Percentiles rank a stretch among this genome's conserved stretches.
Conservation (phyloP, 2,329 filamentous ascomycete species). For the Curvularia spicifera region DNA sequence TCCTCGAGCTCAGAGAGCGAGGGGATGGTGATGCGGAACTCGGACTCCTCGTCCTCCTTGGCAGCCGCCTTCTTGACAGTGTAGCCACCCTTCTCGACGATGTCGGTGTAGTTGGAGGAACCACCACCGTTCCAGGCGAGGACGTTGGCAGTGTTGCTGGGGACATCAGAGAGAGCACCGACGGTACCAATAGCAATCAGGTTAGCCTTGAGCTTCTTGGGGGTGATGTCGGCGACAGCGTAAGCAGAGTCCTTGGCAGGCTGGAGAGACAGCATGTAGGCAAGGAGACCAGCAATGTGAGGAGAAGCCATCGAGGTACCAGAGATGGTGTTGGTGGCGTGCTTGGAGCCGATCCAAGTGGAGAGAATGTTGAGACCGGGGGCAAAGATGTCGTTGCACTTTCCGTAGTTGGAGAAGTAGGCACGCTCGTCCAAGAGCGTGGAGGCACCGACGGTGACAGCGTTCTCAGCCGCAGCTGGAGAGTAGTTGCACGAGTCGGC, state of each 20-base stretch:
- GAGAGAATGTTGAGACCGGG: conserved; percentile 96
- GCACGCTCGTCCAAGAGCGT: conserved; percentile 93
- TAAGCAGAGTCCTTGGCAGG: conserved; percentile 89
- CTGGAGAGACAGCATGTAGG: conserved; percentile 97
- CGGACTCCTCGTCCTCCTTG: conserved; percentile 51
- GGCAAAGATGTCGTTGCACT: conserved; percentile 99
- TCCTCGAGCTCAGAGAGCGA: conserved; percentile 44
- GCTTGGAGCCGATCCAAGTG: conserved; percentile 97
- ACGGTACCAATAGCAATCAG: conserved; percentile 83
- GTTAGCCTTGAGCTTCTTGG: conserved; percentile 90
- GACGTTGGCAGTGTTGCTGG: conserved; percentile 86
- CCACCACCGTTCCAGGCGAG: conserved; percentile 99
- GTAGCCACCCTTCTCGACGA: conserved; percentile 77
- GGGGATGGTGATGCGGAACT: conserved; percentile 48
- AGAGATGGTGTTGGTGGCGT: conserved; percentile 98
- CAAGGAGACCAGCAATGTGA: conserved; percentile 93
- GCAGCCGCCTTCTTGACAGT: conserved; percentile 52
- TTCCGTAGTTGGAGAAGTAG: conserved; percentile 99
- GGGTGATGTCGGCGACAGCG: conserved; percentile 85
- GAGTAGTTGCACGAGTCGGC: conserved; percentile 99
- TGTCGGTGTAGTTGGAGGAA: conserved; percentile 85
- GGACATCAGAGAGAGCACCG: conserved; percentile 80
- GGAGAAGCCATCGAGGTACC: conserved; percentile 99
- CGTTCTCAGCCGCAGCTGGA: conserved; percentile 87
- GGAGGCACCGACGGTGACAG: conserved; percentile 94